Percentiles rank a stretch among this genome's conserved stretches.
Conservation (phyloP, 345 rosid species). For the Hevea brasiliensis region DNA sequence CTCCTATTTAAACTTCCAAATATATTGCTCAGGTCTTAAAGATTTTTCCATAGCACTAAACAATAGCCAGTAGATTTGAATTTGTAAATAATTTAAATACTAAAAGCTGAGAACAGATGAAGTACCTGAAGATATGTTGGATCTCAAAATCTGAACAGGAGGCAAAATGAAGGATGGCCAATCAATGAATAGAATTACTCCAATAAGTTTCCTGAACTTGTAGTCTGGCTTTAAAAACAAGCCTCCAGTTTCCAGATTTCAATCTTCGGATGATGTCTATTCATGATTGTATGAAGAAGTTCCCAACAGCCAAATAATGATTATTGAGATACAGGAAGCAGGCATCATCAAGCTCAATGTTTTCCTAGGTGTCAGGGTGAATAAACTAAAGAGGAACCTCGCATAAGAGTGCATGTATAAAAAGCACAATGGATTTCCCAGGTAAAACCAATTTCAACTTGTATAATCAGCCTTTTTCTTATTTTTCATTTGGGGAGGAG, state of each 20-base stretch:
- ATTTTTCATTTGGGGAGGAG: not conserved
- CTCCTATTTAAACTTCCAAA: too few species aligned
- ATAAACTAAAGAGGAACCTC: not conserved
- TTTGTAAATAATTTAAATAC: too few species aligned
- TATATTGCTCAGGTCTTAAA: too few species aligned
- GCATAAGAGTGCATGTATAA: not conserved
- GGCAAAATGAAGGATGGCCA: too few species aligned
- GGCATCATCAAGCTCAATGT: not conserved
- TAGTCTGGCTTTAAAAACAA: too few species aligned
- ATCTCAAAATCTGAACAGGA: too few species aligned
- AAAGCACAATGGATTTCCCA: not conserved
- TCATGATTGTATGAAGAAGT: not conserved
- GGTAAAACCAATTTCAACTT: not conserved
- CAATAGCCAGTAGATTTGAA: too few species aligned
- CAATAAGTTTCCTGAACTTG: too few species aligned
- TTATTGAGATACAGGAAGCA: not conserved
- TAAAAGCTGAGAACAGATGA: too few species aligned
- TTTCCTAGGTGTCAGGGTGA: not conserved
- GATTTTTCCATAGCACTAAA: too few species aligned
- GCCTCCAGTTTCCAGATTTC: not conserved
- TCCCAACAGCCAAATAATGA: not conserved
- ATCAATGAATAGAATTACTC: too few species aligned
- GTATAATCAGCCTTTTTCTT: not conserved
- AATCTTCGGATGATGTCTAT: constrained; percentile 4
- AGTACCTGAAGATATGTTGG: too few species aligned